Percentiles rank a stretch among this genome's conserved stretches.
Evolutionary conservation across 106 monocot species (phyloP).

Genomic region (Dendrobium catenatum): DNA sequence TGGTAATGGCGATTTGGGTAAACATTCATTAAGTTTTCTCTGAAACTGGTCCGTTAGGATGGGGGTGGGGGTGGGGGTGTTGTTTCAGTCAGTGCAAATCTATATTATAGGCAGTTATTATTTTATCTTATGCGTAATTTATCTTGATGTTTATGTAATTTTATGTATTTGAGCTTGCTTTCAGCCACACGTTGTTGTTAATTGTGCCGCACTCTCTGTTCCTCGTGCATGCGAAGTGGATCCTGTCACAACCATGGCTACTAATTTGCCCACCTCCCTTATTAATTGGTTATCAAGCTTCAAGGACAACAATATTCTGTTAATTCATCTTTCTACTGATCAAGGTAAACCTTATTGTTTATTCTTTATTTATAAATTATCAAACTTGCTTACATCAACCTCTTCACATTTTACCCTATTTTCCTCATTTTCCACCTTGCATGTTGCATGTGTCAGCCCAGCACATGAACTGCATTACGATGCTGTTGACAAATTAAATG

Average conservation of each 20-base stretch:
- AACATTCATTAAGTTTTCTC: no score
- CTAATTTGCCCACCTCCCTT: slow-evolving; percentile 64
- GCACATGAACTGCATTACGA: background rate
- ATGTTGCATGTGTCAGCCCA: background rate
- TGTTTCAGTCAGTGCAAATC: background rate
- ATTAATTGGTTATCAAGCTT: slow-evolving; percentile 68
- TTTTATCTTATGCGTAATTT: background rate
- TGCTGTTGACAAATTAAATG: background rate
- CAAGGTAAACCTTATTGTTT: slow-evolving; percentile 43
- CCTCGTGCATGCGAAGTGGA: slow-evolving; percentile 80
- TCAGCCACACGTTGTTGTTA: slow-evolving; percentile 80
- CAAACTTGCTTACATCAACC: background rate
- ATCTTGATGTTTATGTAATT: background rate
- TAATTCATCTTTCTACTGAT: slow-evolving; percentile 95
- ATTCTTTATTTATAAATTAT: background rate
- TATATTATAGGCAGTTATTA: background rate
- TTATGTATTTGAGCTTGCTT: slow-evolving; percentile 3
- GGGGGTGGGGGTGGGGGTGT: background rate
- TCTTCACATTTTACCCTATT: background rate
- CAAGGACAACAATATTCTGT: slow-evolving; percentile 23
- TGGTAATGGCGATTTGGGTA: no score
- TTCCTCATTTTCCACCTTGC: background rate
- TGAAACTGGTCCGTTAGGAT: background rate
- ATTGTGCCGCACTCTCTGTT: slow-evolving; percentile 86
- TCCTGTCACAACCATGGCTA: slow-evolving; percentile 69